Conservation (phyloP, 306 rosid species). For the Medicago arabica region DNA sequence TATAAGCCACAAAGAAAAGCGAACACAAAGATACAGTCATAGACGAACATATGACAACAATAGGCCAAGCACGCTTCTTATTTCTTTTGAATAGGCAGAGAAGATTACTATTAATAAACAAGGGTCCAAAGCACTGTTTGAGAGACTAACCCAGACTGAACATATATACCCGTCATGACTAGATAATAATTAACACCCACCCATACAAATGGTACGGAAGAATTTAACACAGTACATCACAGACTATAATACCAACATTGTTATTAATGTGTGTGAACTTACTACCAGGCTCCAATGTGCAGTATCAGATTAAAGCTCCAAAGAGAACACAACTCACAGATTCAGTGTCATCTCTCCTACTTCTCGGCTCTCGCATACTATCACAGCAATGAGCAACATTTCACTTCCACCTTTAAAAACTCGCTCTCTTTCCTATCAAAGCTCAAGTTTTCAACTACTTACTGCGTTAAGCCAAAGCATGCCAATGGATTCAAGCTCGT, state of each 20-base stretch:
- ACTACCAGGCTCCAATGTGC: neutral
- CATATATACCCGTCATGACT: neutral
- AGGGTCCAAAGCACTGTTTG: neutral
- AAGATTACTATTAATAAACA: neutral
- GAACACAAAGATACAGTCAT: constrained; percentile 7
- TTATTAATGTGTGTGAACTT: neutral
- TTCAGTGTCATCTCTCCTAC: neutral
- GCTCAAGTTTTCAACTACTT: neutral
- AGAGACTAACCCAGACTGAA: neutral
- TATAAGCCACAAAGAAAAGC: constrained; percentile 1
- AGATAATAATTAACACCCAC: neutral
- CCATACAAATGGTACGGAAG: neutral
- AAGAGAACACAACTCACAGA: neutral
- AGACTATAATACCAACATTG: neutral
- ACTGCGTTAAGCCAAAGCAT: neutral
- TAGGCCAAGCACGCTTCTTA: neutral
- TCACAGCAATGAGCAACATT: neutral
- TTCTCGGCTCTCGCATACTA: neutral
- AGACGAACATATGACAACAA: constrained; percentile 6
- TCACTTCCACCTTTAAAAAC: neutral
- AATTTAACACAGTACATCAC: neutral
- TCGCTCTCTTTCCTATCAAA: neutral
- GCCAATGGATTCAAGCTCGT: neutral
- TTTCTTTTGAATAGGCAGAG: too few species aligned
- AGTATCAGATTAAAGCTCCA: neutral